These are phyloP conservation scores for Plasmodium falciparum DNA, from an alignment of 169 alveolate genomes.

Conservation along the genomic window DNA sequence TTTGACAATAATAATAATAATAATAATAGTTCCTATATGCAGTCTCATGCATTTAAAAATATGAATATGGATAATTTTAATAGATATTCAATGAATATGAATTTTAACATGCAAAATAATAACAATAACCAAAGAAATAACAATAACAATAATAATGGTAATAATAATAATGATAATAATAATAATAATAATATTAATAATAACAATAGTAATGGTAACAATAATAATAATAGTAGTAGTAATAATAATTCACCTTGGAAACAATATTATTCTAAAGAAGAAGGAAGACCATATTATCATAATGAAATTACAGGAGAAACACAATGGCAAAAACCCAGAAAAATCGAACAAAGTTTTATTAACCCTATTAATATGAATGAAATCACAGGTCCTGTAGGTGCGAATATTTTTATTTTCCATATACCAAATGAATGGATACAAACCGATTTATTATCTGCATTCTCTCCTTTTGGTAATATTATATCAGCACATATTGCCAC, in stretches of 20 bases:
- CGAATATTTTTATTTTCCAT: constrained; percentile 94
- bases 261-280: constrained; percentile 78
- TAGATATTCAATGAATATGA: constrained; percentile 65
- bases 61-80: constrained; percentile 35
- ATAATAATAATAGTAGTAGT: constrained; percentile 3
- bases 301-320: constrained; percentile 90
- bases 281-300: constrained; percentile 90
- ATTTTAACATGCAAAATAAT: constrained; percentile 58
- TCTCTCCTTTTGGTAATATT: constrained; percentile 91
- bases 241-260: constrained; percentile 42
- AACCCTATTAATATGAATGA: constrained; percentile 66
- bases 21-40: constrained; percentile 26
- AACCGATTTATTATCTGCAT: constrained; percentile 87
- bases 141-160: not conserved
- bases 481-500: constrained; percentile 93
- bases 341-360: constrained; percentile 80
- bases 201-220: constrained; percentile 5
- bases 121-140: constrained; percentile 35
- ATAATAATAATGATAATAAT: too few relatives aligned
- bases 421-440: constrained; percentile 94
- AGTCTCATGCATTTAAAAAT: constrained; percentile 55
- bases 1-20: constrained; percentile 11
- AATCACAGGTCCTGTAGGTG: constrained; percentile 92
- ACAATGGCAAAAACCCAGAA: constrained; percentile 94
- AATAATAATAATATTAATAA: not conserved